A percentile compares a stretch with the other conserved stretches of the same genome.
Conservation (phyloP, 2,329 filamentous ascomycete species). For the Penicillium sumatraense region DNA sequence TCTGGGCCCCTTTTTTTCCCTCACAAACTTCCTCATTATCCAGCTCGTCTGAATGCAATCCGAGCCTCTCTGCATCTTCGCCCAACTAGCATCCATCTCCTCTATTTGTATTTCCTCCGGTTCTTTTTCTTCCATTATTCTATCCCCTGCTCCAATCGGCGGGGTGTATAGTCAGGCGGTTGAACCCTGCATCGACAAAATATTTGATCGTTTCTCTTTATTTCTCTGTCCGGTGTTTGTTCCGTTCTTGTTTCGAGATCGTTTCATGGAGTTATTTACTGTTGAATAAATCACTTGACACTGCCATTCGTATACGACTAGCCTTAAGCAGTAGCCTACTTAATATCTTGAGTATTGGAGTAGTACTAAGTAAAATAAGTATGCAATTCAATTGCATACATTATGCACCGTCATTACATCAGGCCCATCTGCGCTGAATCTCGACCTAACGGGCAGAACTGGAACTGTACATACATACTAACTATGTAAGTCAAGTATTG, state of each 20-base stretch:
- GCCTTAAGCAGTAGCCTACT: too few species aligned
- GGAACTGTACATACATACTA: too few species aligned
- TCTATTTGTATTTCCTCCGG: conserved; percentile 6
- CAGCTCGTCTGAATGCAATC: conserved; percentile 22
- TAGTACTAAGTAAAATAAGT: too few species aligned
- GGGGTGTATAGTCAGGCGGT: neutral
- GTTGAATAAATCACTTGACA: conserved; percentile 1
- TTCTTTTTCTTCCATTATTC: neutral
- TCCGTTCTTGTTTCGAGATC: neutral
- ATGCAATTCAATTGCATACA: too few species aligned
- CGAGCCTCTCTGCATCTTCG: conserved; percentile 17
- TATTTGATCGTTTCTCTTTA: neutral
- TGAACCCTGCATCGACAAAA: conserved; percentile 1
- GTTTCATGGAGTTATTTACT: neutral
- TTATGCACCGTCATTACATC: neutral
- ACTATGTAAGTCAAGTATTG: neutral
- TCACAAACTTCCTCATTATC: conserved; percentile 19
- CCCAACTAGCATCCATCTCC: conserved; percentile 11
- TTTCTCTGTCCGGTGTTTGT: neutral
- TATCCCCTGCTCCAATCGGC: neutral
- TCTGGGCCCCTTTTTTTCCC: conserved; percentile 26
- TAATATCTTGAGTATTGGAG: too few species aligned
- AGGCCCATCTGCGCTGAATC: too few species aligned
- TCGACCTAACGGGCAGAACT: too few species aligned
- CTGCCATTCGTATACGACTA: too few species aligned